These are phyloP conservation scores for Backusella circina DNA, from an alignment of 192 early-diverging fungal species.

Conservation along the genomic window DNA sequence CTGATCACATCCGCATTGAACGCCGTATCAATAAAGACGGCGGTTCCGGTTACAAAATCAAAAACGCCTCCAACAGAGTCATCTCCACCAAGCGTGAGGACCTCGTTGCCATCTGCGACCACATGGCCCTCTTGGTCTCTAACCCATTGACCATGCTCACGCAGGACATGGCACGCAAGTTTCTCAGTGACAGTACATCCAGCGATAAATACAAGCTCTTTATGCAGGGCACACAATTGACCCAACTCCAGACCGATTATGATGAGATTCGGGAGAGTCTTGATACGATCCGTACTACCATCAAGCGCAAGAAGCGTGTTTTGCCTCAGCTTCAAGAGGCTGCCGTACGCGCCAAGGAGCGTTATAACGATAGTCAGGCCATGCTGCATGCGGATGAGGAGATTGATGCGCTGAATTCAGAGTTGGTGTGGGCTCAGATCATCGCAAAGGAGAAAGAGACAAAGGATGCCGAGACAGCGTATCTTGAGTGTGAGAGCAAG, in stretches of 20 bases:
- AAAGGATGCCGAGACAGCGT: not conserved
- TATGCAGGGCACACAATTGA: constrained; percentile 81
- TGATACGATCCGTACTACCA: constrained; percentile 46
- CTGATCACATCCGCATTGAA: constrained; percentile 78
- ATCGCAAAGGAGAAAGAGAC: constrained; percentile 47
- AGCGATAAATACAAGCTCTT: constrained; percentile 94
- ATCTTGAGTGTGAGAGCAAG: not conserved
- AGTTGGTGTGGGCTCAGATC: constrained; percentile 77
- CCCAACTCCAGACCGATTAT: constrained; percentile 74
- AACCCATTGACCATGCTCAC: constrained; percentile 93
- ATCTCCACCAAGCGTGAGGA: constrained; percentile 84
- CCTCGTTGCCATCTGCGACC: constrained; percentile 76
- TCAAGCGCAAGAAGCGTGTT: constrained; percentile 49
- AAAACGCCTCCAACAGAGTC: constrained; percentile 53
- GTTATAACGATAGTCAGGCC: constrained; percentile 64
- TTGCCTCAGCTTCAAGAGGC: constrained; percentile 70
- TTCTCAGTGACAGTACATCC: constrained; percentile 75
- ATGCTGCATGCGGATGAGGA: constrained; percentile 53
- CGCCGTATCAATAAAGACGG: constrained; percentile 68
- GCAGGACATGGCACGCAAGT: constrained; percentile 90
- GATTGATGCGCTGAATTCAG: constrained; percentile 57
- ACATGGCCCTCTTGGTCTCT: constrained; percentile 87
- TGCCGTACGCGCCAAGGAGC: constrained; percentile 60
- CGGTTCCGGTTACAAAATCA: constrained; percentile 75
- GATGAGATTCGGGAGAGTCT: constrained; percentile 55